Evolutionary conservation across 805 yeast genomes (phyloP), one percentile per base, ranked within the genome.

Genomic region (Starmera amethionina): DNA sequence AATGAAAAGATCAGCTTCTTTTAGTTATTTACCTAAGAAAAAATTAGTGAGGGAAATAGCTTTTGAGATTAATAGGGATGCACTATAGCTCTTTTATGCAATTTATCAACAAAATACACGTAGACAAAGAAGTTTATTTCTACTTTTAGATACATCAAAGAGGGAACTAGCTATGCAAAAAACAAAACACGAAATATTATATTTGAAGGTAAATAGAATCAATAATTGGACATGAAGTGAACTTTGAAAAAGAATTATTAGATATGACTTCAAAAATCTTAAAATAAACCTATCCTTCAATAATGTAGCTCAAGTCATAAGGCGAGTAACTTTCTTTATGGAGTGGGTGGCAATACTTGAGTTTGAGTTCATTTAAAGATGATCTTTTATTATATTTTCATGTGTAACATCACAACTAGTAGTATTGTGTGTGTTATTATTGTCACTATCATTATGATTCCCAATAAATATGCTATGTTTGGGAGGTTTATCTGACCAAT

Each of bases 1-100:
- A 16, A n/a, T 47, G 12, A 54, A 54, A 36, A 50, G 58, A 46
- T 48, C 56, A 1, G 39, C 38, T 33, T 49, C 55, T 2, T 38
- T 36, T 1, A 45, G 44, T 27, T 50, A 52, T 39, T 13, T 51
- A 9, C 32, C 27, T 27, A 48, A 45, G 25, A 47, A 47, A 3
- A 51, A 44, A 37, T 52, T 42, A 9, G 52, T 54, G n/a, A 52
- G 51, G 40, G 49, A 49, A 37, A 25, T 52, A 16, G 49, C 46
- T 3, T 54, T 54, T 42, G 46, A 42, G n/a, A 50, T 53, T n/a
- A 50, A 47, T 41, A 44, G 36, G 10, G 56, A 54, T 35, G 15
- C 8, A 28, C 2, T 30, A 6, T 31, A 9, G 18, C 3, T n/a
- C 13, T 3, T 7, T n/a, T 15, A 8, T 22, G 5, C 27, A 22